A percentile compares a stretch with the other conserved stretches of the same genome.
phyloP scores from a whole-genome alignment of 1,284 basidiomycete species.

The Naganishia sp. region DNA sequence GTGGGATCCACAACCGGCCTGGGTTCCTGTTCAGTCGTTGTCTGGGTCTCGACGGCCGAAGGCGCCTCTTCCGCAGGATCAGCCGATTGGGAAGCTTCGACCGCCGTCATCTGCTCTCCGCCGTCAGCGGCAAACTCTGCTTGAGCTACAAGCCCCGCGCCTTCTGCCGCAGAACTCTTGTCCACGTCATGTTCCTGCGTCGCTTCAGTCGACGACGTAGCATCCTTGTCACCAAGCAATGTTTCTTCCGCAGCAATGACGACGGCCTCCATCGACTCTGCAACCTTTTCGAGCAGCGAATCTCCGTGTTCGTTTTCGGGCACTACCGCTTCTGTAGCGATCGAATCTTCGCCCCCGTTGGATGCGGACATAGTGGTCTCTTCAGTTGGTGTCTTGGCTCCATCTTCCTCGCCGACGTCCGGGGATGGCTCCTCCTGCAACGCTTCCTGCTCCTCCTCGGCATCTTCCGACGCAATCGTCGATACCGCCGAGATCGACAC shows the following conservation, averaged over 20 bases:
- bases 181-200: not conserved
- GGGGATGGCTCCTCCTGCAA: conserved; percentile 31
- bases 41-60: not conserved
- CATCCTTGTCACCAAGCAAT: conserved; percentile 26
- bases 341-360: not conserved
- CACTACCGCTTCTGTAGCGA: conserved; percentile 19
- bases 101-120: too few relatives aligned
- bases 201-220: too few relatives aligned
- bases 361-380: not conserved
- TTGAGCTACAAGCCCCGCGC: not conserved
- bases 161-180: not conserved
- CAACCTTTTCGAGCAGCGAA: conserved; percentile 15
- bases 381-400: not conserved
- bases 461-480: conserved; percentile 42
- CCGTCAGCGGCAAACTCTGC: conserved; percentile 9
- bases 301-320: not conserved
- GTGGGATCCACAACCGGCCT: conserved; percentile 44
- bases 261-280: conserved; percentile 19
- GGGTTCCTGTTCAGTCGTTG: not conserved
- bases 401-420: conserved; percentile 32
- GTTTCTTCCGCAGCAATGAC: conserved; percentile 10
- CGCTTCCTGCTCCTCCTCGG: conserved; percentile 39
- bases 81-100: not conserved
- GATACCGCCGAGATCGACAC: conserved; percentile 16
- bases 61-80: not conserved